These are phyloP conservation scores for Claviceps digitariae DNA, from an alignment of 2,329 filamentous ascomycete species.

Conservation along the genomic window DNA sequence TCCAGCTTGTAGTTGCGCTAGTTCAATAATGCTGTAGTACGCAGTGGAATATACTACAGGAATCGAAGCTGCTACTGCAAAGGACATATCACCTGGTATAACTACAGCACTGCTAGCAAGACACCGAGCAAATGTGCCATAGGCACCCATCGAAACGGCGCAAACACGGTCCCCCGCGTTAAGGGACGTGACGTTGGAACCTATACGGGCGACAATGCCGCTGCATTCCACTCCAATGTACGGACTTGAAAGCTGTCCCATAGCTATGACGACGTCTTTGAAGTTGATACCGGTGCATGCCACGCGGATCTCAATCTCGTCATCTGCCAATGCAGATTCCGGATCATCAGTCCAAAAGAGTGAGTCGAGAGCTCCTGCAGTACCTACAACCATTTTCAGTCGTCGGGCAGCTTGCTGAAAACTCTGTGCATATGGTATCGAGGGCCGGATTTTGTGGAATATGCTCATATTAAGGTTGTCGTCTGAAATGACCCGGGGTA, in stretches of 20 bases:
- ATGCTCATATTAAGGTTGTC: constrained; percentile 10
- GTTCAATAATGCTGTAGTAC: constrained; percentile 7
- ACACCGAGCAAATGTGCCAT: constrained; percentile 15
- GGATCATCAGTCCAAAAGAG: constrained; percentile 25
- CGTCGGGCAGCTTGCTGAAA: constrained; percentile 25
- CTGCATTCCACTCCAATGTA: constrained; percentile 13
- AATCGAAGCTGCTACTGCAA: constrained; percentile 19
- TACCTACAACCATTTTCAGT: constrained; percentile 26
- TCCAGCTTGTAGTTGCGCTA: constrained; percentile 17
- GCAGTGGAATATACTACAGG: constrained; percentile 9
- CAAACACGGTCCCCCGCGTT: constrained; percentile 12
- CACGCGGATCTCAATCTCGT: constrained; percentile 29
- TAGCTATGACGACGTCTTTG: constrained; percentile 14
- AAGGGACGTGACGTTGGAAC: constrained; percentile 5
- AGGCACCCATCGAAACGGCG: constrained; percentile 14
- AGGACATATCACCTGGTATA: constrained; percentile 7
- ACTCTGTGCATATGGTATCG: constrained; percentile 16
- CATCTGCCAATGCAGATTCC: constrained; percentile 15
- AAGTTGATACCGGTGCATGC: constrained; percentile 32
- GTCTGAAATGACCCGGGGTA: constrained; percentile 16
- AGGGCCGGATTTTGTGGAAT: constrained; percentile 14
- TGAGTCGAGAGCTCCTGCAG: constrained; percentile 24
- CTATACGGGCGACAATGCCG: constrained; percentile 11
- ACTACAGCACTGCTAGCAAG: constrained; percentile 3
- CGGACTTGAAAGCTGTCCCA: constrained; percentile 10